Percentiles rank a stretch among this genome's conserved stretches.
Conservation (phyloP, 305 asterid species). For the Salvia sclarea region DNA sequence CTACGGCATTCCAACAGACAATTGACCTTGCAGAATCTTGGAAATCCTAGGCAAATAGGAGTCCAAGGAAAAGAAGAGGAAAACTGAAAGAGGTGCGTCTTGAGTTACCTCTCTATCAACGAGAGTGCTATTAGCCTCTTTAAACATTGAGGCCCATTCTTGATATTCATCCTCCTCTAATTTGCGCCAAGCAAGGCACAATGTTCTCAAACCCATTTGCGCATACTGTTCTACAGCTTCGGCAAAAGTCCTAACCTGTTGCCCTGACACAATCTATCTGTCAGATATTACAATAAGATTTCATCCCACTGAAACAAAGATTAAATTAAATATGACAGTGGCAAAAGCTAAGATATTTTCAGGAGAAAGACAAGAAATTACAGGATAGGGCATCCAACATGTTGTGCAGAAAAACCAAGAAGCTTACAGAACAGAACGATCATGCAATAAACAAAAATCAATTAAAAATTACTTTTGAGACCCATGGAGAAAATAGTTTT, state of each 20-base stretch:
- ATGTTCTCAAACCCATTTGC: constrained; percentile 89
- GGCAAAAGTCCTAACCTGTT: constrained; percentile 65
- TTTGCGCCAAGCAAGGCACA: constrained; percentile 96
- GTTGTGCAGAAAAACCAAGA: constrained; percentile 7
- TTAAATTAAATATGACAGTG: not conserved
- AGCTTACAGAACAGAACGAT: not conserved
- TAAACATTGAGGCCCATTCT: constrained; percentile 87
- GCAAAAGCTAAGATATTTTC: constrained; percentile 1
- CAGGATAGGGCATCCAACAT: constrained; percentile 1
- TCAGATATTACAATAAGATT: constrained; percentile 34
- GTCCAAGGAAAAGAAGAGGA: constrained; percentile 9
- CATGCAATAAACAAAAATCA: constrained; percentile 11
- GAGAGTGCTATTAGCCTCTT: constrained; percentile 89
- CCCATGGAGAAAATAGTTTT: not conserved
- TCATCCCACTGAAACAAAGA: constrained; percentile 21
- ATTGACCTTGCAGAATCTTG: constrained; percentile 19
- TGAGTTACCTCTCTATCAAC: constrained; percentile 87
- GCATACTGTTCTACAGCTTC: constrained; percentile 96
- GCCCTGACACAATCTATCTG: constrained; percentile 57
- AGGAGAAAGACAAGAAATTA: constrained; percentile 10
- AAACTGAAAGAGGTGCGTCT: constrained; percentile 20
- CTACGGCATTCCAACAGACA: constrained; percentile 25
- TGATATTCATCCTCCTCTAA: constrained; percentile 74
- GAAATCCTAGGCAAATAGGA: constrained; percentile 26
- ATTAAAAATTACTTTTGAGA: not conserved